phyloP scores from a whole-genome alignment of 2,329 filamentous ascomycete species.

The Trichoderma sp. region DNA sequence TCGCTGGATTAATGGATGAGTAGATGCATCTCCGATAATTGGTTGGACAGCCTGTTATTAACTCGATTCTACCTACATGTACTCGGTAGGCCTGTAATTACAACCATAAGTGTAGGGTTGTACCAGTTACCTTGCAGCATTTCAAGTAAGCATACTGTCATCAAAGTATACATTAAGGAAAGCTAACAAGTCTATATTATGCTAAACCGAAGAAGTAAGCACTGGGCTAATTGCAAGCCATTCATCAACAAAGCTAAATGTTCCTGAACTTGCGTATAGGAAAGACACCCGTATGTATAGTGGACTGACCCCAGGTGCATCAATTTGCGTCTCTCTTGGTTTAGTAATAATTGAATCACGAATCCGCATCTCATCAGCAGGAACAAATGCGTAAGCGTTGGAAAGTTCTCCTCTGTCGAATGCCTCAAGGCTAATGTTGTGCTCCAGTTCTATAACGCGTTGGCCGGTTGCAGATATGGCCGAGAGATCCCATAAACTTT shows the following conservation, averaged over 20 bases:
- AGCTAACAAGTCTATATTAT: too few species aligned
- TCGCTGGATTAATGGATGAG: too few species aligned
- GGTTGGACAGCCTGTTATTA: too few species aligned
- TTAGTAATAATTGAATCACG: background rate
- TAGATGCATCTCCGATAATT: too few species aligned
- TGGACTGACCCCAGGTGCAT: background rate
- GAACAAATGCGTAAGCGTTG: background rate
- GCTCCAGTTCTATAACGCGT: background rate
- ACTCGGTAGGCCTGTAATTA: too few species aligned
- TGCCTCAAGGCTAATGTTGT: background rate
- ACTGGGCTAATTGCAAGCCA: background rate
- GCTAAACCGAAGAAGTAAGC: too few species aligned
- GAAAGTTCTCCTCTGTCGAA: background rate
- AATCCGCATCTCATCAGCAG: background rate
- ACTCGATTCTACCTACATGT: too few species aligned
- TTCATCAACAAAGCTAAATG: background rate
- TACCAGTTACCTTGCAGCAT: too few species aligned
- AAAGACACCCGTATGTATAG: background rate
- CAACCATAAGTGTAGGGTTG: too few species aligned
- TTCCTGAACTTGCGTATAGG: background rate
- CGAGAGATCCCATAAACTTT: background rate
- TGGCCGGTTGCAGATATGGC: background rate
- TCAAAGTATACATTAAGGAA: too few species aligned
- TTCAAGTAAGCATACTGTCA: too few species aligned
- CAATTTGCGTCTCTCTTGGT: background rate